These are phyloP conservation scores for Nakazawaea laoshanensis DNA, from an alignment of 805 yeast species.

Conservation along the genomic window DNA sequence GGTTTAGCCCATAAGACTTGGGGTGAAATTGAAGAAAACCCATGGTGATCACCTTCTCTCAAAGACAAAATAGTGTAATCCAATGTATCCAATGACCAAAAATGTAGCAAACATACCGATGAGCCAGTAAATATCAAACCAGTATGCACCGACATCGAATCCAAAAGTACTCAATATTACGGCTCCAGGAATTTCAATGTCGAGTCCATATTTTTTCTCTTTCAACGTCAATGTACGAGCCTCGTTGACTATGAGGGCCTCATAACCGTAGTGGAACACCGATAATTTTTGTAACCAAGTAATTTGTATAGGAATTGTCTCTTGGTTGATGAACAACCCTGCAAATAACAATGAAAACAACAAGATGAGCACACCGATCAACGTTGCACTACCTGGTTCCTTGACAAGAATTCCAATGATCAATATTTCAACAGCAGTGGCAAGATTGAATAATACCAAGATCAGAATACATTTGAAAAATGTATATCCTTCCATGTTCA, in stretches of 20 bases:
- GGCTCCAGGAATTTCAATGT: conserved; percentile 96
- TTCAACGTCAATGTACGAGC: conserved; percentile 76
- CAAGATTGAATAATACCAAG: conserved; percentile 75
- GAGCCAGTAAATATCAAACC: conserved; percentile 57
- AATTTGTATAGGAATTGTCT: conserved; percentile 37
- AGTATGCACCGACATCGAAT: conserved; percentile 71
- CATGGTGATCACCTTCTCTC: conserved; percentile 69
- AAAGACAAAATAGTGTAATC: conserved; percentile 63
- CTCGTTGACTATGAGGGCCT: conserved; percentile 86
- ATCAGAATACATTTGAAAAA: conserved; percentile 63
- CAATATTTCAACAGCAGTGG: conserved; percentile 77
- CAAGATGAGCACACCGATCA: conserved; percentile 76
- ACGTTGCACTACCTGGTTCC: conserved; percentile 89
- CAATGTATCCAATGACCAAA: conserved; percentile 61
- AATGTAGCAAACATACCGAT: conserved; percentile 50
- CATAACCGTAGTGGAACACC: conserved; percentile 93
- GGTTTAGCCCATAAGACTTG: conserved; percentile 42
- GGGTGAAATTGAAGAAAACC: conserved; percentile 55
- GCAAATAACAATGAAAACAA: conserved; percentile 86
- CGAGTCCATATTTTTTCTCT: conserved; percentile 86
- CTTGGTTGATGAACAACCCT: conserved; percentile 86
- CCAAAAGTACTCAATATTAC: conserved; percentile 94
- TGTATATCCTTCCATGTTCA: conserved; percentile 69
- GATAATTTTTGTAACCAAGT: conserved; percentile 78
- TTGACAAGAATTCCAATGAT: conserved; percentile 81